Percentiles rank a stretch among this genome's conserved stretches.
These are phyloP conservation scores for Pachysandra terminalis DNA, from an alignment of 164 flowering plant species.

Conservation along the genomic window DNA sequence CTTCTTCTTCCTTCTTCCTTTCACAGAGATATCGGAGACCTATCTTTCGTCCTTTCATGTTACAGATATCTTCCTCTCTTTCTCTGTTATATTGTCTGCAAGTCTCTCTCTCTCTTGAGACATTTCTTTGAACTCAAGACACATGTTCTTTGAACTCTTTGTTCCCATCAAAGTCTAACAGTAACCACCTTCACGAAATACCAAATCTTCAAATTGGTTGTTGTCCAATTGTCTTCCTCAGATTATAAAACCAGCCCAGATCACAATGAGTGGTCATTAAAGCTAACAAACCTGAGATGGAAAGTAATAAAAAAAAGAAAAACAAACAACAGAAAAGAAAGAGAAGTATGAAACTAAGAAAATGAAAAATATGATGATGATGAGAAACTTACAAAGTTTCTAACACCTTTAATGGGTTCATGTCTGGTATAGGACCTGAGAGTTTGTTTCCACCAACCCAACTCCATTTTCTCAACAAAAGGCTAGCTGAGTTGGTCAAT, in stretches of 20 bases:
- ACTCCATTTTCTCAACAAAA: constrained; percentile 25
- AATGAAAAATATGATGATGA: neutral
- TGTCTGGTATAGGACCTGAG: constrained; percentile 56
- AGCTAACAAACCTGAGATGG: too few relatives aligned
- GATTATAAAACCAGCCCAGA: neutral
- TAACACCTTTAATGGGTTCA: constrained; percentile 39
- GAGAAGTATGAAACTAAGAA: neutral
- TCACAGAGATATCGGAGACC: too few relatives aligned
- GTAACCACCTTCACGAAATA: too few relatives aligned
- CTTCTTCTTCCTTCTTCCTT: too few relatives aligned
- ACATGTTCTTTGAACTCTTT: too few relatives aligned
- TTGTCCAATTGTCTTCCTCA: constrained; percentile 70
- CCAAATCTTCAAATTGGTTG: constrained; percentile 64
- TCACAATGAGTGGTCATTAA: neutral
- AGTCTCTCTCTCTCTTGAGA: too few relatives aligned
- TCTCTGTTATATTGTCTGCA: too few relatives aligned
- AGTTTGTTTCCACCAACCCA: constrained; percentile 63
- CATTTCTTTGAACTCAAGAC: too few relatives aligned
- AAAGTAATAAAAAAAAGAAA: neutral
- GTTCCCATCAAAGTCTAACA: too few relatives aligned
- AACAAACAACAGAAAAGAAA: too few relatives aligned
- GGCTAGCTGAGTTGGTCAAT: neutral
- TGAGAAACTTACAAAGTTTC: constrained; percentile 49
- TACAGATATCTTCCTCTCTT: too few relatives aligned
- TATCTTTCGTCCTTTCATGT: too few relatives aligned